phyloP scores from a whole-genome alignment of 345 rosid genomes.

The Raphanus sativus region DNA sequence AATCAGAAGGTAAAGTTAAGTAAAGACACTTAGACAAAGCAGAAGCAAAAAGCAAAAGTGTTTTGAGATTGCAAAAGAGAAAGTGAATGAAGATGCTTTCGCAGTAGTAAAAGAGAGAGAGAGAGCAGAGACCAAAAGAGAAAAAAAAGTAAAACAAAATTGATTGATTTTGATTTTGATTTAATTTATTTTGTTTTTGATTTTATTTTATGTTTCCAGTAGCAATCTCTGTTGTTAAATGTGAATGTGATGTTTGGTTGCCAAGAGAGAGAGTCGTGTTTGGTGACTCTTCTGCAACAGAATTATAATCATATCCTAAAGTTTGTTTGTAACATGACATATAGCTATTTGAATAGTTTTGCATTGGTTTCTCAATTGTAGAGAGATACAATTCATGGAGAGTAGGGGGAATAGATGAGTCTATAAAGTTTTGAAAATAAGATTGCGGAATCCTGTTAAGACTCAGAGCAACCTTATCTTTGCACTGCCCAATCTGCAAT shows the following conservation, averaged over 20 bases:
- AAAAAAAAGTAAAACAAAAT: conserved; percentile 26
- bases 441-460: conserved; percentile 12
- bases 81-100: conserved; percentile 57
- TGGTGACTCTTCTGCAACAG: neutral
- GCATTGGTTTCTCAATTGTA: neutral
- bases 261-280: conserved; percentile 11
- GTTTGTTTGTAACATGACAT: neutral
- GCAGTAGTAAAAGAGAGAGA: conserved; percentile 45
- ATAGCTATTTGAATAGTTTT: neutral
- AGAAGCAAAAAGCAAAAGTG: conserved; percentile 16
- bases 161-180: conserved; percentile 17
- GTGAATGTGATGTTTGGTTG: conserved; percentile 31
- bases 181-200: conserved; percentile 27
- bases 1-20: conserved; percentile 41
- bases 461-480: conserved; percentile 29
- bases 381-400: neutral
- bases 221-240: conserved; percentile 14
- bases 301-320: neutral
- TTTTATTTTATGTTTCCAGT: neutral
- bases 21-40: conserved; percentile 29
- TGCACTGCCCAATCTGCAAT: conserved; percentile 14
- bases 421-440: neutral
- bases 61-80: neutral
- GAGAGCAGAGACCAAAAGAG: conserved; percentile 27
- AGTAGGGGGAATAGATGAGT: conserved; percentile 4